Base-by-base conservation (phyloP, 1,139 yeast species). In the Debaryomyces robertsiae region DNA sequence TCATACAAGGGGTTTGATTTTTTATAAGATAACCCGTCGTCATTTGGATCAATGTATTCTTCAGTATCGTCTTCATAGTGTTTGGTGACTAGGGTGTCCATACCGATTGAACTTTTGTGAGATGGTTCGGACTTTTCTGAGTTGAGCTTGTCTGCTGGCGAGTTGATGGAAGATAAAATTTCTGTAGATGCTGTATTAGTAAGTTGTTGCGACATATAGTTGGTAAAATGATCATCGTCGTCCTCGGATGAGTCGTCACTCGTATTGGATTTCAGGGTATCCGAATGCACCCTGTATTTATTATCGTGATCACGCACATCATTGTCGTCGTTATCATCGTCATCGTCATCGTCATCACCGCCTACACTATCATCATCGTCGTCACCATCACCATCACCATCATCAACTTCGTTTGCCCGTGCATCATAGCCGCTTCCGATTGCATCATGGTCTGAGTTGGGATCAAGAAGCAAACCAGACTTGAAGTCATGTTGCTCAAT, bases 201-300 rank as follows among this genome's bases (percentile, higher is more conserved):
- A 57, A 88, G 75, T 58, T 89, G 93, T 58, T 84, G 90, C 3
- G 95, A 81, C 84, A 89, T 85, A 60, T 88, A 89, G 44, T 84
- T 79, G 14, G 91, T 81, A 57, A 88, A 88, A 45, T 63, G 67
- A 40, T 66, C 68, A 45, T 58, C 70, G 41, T 59, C 65, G 38
- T 64, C 65, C n/a, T 33, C 47, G 1, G 62, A 57, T 3, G 62
- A 58, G 32, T 62, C 65, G 36, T 59, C 65, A 40, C 60, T 55
- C 9, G 50, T 48, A 30, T 39, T 44, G 16, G 46, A 45, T 24
- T 42, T 41, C 10, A 33, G 18, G 37, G 31, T 32, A 11, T 32
- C 38, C 19, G 65, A 69, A n/a, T 65, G 73, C 38, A 67, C 71
- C 27, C 65, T 68, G 44, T 63, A 62, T 42, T 65, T 67, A 23